These are phyloP conservation scores for Globisporangium cylindrosporum DNA, from an alignment of 352 stramenopile genomes.

Conservation along the genomic window DNA sequence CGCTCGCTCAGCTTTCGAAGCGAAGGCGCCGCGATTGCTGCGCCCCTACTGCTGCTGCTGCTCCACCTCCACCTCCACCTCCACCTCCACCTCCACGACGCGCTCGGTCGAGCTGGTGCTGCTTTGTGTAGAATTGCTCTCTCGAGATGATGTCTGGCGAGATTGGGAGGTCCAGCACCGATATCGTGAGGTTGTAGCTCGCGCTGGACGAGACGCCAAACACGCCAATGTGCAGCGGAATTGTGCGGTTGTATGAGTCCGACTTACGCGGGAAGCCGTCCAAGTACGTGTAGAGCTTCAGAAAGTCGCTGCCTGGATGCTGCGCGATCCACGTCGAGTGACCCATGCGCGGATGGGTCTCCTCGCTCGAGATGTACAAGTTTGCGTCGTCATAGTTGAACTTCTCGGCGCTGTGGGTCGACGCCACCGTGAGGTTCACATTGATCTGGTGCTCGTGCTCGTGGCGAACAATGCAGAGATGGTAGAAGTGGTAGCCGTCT, in stretches of 20 bases:
- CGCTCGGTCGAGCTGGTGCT: slow-evolving; percentile 28
- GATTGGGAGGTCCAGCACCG: slow-evolving; percentile 55
- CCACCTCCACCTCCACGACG: not conserved
- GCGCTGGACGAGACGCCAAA: slow-evolving; percentile 33
- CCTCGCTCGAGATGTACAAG: slow-evolving; percentile 65
- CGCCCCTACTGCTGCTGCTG: not conserved
- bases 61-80: not conserved
- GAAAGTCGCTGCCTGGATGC: slow-evolving; percentile 43
- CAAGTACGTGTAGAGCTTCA: slow-evolving; percentile 75
- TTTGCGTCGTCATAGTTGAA: slow-evolving; percentile 44
- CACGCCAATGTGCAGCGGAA: slow-evolving; percentile 73
- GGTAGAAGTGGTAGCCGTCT: slow-evolving; percentile 66
- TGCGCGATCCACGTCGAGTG: slow-evolving; percentile 74
- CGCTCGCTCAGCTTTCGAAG: not conserved
- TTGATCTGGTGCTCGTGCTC: slow-evolving; percentile 76
- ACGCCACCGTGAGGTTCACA: slow-evolving; percentile 44
- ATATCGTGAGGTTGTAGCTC: slow-evolving; percentile 50
- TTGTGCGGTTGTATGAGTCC: slow-evolving; percentile 41
- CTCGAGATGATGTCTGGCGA: slow-evolving; percentile 45
- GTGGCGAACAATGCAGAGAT: slow-evolving; percentile 71
- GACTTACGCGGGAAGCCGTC: slow-evolving; percentile 67
- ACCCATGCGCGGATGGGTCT: slow-evolving; percentile 59
- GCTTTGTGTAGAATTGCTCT: slow-evolving; percentile 56
- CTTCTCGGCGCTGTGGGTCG: not conserved
- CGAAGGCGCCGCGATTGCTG: slow-evolving; percentile 9